Percentiles rank a stretch among this genome's conserved stretches.
These are phyloP conservation scores for Colletotrichum somersetense DNA, from an alignment of 2,329 filamentous ascomycete genomes.

Conservation along the genomic window DNA sequence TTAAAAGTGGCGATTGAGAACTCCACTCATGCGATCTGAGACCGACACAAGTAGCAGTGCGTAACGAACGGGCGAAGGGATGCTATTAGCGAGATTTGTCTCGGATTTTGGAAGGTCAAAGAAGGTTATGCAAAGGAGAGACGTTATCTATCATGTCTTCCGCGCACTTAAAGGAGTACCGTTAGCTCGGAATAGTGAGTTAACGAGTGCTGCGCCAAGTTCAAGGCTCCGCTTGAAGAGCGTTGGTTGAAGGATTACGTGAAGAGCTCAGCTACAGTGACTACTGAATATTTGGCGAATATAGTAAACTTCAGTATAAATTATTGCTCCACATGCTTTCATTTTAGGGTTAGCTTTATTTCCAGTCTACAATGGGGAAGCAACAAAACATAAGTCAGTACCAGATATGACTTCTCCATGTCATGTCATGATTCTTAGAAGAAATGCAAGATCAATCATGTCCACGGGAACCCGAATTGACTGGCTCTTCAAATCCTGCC, in stretches of 20 bases:
- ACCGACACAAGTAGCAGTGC: not conserved
- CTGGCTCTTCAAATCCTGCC: too few species aligned
- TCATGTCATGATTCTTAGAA: not conserved
- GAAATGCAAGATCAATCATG: too few species aligned
- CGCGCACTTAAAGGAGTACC: too few species aligned
- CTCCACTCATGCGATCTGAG: not conserved
- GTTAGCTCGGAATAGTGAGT: not conserved
- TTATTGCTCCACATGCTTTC: not conserved
- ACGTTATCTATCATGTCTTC: not conserved
- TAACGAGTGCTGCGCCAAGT: constrained; percentile 4
- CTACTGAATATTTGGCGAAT: too few species aligned
- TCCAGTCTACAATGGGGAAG: not conserved
- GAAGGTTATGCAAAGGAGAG: not conserved
- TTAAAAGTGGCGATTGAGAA: not conserved
- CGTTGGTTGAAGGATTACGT: too few species aligned
- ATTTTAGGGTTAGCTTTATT: not conserved
- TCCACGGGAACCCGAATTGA: too few species aligned
- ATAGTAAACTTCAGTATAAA: not conserved
- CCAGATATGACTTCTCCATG: not conserved
- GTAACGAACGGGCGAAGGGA: not conserved
- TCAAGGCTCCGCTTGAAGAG: not conserved
- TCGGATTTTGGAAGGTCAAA: not conserved
- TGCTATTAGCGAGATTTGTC: not conserved
- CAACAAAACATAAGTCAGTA: not conserved
- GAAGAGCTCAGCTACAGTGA: not conserved